Evolutionary conservation across 495 filamentous ascomycete species (phyloP), one percentile per base, ranked within the genome.

Genomic region (Cercophora samala): DNA sequence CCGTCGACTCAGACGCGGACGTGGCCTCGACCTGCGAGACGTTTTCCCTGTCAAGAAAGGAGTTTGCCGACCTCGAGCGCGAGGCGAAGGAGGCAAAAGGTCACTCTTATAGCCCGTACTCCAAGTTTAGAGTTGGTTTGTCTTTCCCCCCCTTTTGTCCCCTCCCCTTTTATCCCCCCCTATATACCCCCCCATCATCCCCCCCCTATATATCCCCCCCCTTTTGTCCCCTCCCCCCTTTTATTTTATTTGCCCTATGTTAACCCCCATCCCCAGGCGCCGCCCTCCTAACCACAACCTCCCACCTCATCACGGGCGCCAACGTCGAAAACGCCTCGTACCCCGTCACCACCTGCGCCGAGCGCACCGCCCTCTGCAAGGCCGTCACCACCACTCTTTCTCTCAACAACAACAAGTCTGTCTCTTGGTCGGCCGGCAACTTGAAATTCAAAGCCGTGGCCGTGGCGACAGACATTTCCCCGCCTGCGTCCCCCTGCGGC

Each of bases 261-360:
- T n/a, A n/a, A n/a, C n/a, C n/a, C n/a, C n/a, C n/a, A n/a, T n/a
- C 26, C 26, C 4, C 26, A 29, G 26, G 26, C 4, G 89, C 90
- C 58, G 87, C 89, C 37, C 78, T 99, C 63, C 86, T 99, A 65
- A 87, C 88, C 19, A 67, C 78, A 21, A 81, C 84, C 25, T 86
- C 83, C n/a, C 78, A 80, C 62, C 90, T 84, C 64, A 67, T 92
- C 70, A 74, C 79, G 58, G 95, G 95, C 22, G 93, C 90, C 58
- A 99, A 99, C 77, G 87, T 99, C 26, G 95, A 99, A 79, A 98
- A 98, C 77, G 95, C 91, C 1, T 83, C 89, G 24, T 98, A 96
- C 74, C 93, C 94, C 5, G 93, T 97, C 22, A 91, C 91, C 0
- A 94, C 90, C 0, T 99, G 95, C 75, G 95, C 95, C n/a, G 95